Evolutionary conservation across 257 asterid species (phyloP).

Genomic region (Salvia hispanica): DNA sequence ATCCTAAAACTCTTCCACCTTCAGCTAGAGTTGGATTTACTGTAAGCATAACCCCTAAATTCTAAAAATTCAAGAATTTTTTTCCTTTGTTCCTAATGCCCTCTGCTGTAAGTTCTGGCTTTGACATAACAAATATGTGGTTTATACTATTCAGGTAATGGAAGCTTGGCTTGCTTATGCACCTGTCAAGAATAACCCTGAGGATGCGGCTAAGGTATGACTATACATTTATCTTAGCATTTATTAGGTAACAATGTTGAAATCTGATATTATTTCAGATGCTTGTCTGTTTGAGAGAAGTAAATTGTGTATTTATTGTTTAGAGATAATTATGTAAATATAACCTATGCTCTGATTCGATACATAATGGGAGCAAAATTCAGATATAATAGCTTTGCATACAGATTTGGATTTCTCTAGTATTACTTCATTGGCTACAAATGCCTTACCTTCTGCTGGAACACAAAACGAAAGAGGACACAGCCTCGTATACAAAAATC

Average conservation of each 20-base stretch:
- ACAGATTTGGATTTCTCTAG: conserved; percentile 2
- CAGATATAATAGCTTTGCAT: not conserved
- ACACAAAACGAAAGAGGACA: not conserved
- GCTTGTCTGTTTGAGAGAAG: too few relatives aligned
- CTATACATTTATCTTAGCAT: too few relatives aligned
- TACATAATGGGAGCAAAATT: not conserved
- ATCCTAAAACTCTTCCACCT: too few relatives aligned
- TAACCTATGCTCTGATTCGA: conserved; percentile 2
- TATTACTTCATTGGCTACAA: not conserved
- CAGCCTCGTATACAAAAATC: too few relatives aligned
- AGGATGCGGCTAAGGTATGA: conserved; percentile 97
- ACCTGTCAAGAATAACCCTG: conserved; percentile 98
- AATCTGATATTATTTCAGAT: too few relatives aligned
- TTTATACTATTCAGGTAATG: conserved; percentile 56
- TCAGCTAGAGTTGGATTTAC: conserved; percentile 98
- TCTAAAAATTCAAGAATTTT: not conserved
- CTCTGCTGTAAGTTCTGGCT: conserved; percentile 21
- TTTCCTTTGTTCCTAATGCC: conserved; percentile 16
- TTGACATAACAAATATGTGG: conserved; percentile 12
- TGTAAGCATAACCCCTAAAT: conserved; percentile 50
- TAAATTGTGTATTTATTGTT: not conserved
- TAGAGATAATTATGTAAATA: not conserved
- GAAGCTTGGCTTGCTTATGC: conserved; percentile 98
- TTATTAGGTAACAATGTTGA: too few relatives aligned
- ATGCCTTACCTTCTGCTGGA: not conserved